Base-by-base conservation (phyloP, 768 basidiomycete genomes). In the Russula brevipes region DNA sequence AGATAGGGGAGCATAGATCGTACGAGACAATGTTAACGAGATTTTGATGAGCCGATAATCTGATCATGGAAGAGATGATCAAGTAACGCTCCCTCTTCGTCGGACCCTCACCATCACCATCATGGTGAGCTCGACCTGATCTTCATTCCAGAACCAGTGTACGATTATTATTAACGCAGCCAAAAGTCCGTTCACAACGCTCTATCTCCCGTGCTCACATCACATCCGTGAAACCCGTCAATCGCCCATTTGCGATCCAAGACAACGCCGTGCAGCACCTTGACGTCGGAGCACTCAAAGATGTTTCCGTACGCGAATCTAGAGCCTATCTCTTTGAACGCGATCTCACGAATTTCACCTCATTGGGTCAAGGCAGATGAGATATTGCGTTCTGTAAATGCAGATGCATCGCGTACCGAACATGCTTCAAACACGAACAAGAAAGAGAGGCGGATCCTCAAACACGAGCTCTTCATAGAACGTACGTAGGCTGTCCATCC, bases 391-490 rank as follows among this genome's bases (percentile, higher is more conserved):
- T 71, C 77, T 41, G 68, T 78, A 59, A 69, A 70, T 70, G 51
- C 67, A 11, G 57, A 41, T 41, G 5, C 12, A 74, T 76, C 42
- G 70, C n/a, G 5, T 24, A 17, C 58, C 1, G n/a, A 30, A 30
- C 63, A 66, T 7, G 51, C 14, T n/a, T 39, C 62, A 53, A 82
- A 73, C 65, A 92, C 38, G 38, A 42, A 24, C 24, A 24, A 92
- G 74, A 90, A 87, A 70, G 84, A 82, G 61, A 90, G 85, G 71
- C 81, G 82, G 57, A 78, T 81, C 17, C 66, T 83, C 59, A 91
- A 85, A 72, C 85, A 84, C 54, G 83, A 88, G 65, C 78, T 83
- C 4, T 87, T 92, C 67, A 70, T 90, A 49, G 78, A 85, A 76
- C 84, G 89, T 89, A 67, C 42, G 77, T 67, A 12, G 16, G 24